Evolutionary conservation across 2,329 filamentous ascomycete species (phyloP).

Genomic region (Fusarium irregulare): DNA sequence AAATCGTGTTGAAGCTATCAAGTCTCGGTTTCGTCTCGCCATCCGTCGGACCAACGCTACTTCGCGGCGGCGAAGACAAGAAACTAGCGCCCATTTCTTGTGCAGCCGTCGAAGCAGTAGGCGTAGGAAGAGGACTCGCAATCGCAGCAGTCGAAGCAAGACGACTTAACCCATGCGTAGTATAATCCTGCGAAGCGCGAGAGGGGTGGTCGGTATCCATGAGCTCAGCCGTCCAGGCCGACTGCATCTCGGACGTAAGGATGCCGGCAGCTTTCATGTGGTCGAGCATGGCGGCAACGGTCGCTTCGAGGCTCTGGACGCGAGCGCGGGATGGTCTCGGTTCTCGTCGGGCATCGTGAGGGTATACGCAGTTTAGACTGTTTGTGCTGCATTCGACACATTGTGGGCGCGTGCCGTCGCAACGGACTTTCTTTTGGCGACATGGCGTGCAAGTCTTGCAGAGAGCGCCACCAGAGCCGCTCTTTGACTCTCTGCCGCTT

Average conservation of each 20-base stretch:
- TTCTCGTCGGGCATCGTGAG: conserved; percentile 50
- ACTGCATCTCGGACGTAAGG: conserved; percentile 43
- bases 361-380: conserved; percentile 48
- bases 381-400: conserved; percentile 49
- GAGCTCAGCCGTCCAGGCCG: conserved; percentile 44
- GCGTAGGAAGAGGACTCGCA: conserved; percentile 45
- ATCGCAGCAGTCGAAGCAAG: conserved; percentile 47
- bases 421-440: conserved; percentile 52
- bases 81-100: conserved; percentile 46
- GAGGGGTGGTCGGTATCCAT: conserved; percentile 41
- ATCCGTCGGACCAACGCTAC: conserved; percentile 45
- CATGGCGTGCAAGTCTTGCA: conserved; percentile 53
- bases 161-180: conserved; percentile 44
- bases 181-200: conserved; percentile 42
- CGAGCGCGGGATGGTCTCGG: conserved; percentile 48
- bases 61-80: conserved; percentile 45
- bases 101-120: conserved; percentile 40
- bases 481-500: conserved; percentile 35
- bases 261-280: conserved; percentile 51
- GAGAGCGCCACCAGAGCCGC: conserved; percentile 41
- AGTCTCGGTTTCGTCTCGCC: conserved; percentile 42
- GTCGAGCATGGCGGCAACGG: conserved; percentile 47
- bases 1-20: conserved; percentile 41
- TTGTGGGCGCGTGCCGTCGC: conserved; percentile 50
- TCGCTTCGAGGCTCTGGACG: conserved; percentile 48